phyloP scores from a whole-genome alignment of 169 alveolate species.

The Eimeria tenella region DNA sequence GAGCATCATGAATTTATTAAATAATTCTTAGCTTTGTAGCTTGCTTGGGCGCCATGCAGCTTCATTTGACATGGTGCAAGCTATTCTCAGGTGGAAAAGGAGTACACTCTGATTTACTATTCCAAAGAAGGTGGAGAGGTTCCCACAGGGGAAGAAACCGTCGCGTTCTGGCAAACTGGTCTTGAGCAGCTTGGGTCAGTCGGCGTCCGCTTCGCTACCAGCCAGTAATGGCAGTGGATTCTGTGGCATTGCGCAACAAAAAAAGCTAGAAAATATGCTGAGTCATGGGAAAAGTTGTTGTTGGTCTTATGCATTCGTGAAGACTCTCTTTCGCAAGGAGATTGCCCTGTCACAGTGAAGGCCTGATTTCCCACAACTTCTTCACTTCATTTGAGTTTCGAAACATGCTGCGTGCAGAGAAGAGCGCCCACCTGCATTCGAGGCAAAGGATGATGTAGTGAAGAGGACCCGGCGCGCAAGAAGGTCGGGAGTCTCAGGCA shows the following conservation, averaged over 20 bases:
- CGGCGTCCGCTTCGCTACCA: background rate
- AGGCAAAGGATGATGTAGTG: no score
- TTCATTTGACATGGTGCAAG: background rate
- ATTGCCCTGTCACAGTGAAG: no score
- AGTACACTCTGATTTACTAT: slow-evolving; percentile 47
- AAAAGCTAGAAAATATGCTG: no score
- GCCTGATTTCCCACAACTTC: no score
- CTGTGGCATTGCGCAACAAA: background rate
- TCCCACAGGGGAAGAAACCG: slow-evolving; percentile 49
- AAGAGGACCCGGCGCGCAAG: no score
- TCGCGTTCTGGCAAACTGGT: slow-evolving; percentile 38
- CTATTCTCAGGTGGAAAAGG: background rate
- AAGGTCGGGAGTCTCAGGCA: background rate
- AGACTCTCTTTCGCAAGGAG: no score
- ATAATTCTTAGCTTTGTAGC: background rate
- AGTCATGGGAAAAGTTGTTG: no score
- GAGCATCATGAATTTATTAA: background rate
- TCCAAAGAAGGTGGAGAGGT: background rate
- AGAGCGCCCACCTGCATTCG: no score
- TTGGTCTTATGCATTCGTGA: no score
- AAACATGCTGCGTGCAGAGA: no score
- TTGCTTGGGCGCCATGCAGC: background rate
- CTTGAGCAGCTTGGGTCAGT: slow-evolving; percentile 19
- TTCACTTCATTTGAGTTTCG: no score
- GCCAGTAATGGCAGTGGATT: background rate